Evolutionary conservation across 1,284 basidiomycete species (phyloP).

Genomic region (Apiotrichum brassicae): DNA sequence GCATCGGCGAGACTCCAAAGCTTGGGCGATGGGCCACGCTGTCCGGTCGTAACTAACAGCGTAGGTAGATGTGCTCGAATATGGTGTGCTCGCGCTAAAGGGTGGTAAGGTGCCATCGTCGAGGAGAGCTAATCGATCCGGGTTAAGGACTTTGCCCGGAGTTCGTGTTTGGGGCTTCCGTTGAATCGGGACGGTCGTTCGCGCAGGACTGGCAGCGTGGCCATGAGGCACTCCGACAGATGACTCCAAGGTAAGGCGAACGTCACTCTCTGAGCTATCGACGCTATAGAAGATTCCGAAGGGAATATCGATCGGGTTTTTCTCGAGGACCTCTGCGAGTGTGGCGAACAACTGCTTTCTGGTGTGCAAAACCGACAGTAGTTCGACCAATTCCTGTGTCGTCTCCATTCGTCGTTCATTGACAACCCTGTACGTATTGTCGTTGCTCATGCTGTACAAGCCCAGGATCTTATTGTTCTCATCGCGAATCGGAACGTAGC

Average conservation of each 20-base stretch:
- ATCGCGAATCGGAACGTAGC: conserved; percentile 31
- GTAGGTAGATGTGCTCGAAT: neutral
- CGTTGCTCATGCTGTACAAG: conserved; percentile 30
- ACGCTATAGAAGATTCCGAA: conserved; percentile 34
- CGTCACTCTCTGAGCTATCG: neutral
- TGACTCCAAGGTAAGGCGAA: conserved; percentile 13
- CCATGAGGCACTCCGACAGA: conserved; percentile 17
- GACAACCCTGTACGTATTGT: conserved; percentile 29
- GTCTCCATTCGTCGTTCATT: conserved; percentile 30
- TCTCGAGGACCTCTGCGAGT: conserved; percentile 22
- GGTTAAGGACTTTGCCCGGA: too few species aligned
- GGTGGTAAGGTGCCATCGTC: neutral
- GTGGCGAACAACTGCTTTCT: conserved; percentile 25
- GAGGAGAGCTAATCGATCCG: too few species aligned
- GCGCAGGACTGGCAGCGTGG: neutral
- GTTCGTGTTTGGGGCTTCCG: too few species aligned
- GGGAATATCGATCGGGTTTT: conserved; percentile 34
- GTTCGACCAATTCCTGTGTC: conserved; percentile 30
- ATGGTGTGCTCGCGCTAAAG: neutral
- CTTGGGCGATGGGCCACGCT: conserved; percentile 40
- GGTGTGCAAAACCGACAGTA: conserved; percentile 21
- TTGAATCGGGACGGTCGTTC: too few species aligned
- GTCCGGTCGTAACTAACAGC: neutral
- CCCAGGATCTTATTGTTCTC: conserved; percentile 22
- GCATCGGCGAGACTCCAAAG: conserved; percentile 33